A percentile compares a stretch with the other conserved stretches of the same genome.
These are phyloP conservation scores for Xylariaceae sp. DNA, from an alignment of 2,329 filamentous ascomycete species.

Conservation along the genomic window DNA sequence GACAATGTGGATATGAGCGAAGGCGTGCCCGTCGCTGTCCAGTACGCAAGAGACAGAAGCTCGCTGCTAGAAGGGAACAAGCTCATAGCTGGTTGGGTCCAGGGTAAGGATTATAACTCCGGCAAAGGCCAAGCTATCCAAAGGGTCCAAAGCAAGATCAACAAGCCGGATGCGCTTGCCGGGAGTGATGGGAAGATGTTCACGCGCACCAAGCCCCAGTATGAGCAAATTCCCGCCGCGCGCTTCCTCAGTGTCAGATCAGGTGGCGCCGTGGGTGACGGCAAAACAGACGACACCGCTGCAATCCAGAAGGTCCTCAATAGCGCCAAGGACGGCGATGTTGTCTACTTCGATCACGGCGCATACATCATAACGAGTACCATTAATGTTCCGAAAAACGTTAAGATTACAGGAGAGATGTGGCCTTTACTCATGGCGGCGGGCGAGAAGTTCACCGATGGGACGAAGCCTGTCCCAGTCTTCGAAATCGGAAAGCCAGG, in stretches of 20 bases:
- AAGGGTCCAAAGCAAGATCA: conserved; percentile 46
- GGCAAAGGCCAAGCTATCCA: conserved; percentile 52
- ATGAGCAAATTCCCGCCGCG: conserved; percentile 59
- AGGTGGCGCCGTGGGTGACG: conserved; percentile 81
- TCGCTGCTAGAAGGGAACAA: conserved; percentile 64
- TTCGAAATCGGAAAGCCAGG: conserved; percentile 77
- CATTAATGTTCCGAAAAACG: conserved; percentile 67
- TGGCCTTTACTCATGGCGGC: conserved; percentile 86
- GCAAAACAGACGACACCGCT: conserved; percentile 76
- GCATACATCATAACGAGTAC: conserved; percentile 67
- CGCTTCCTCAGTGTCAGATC: conserved; percentile 80
- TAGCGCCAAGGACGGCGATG: conserved; percentile 54
- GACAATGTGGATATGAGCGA: conserved; percentile 82
- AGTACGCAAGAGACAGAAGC: conserved; percentile 48
- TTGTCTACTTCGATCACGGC: conserved; percentile 73
- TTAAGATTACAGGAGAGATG: conserved; percentile 85
- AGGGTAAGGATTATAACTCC: conserved; percentile 67
- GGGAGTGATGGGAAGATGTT: conserved; percentile 65
- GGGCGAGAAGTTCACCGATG: conserved; percentile 66
- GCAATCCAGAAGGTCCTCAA: conserved; percentile 77
- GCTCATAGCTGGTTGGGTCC: conserved; percentile 66
- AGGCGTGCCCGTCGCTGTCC: conserved; percentile 62
- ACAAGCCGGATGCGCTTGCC: conserved; percentile 60
- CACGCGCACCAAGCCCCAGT: conserved; percentile 84
- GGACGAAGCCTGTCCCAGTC: conserved; percentile 72